Evolutionary conservation across 2,329 filamentous ascomycete species (phyloP).

Genomic region (Cylindrodendrum hubeiense): DNA sequence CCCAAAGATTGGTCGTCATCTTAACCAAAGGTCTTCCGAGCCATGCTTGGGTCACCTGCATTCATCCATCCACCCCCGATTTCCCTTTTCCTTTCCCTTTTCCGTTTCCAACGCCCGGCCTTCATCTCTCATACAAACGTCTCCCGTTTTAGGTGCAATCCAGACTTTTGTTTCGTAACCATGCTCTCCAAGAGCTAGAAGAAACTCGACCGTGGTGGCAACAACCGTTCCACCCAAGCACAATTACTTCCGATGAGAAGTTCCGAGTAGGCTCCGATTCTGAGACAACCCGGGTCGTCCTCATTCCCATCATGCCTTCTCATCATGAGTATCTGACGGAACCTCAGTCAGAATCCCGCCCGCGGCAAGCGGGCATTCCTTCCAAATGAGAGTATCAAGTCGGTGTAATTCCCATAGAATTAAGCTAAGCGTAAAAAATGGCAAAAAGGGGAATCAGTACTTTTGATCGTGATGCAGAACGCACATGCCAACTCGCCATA

Average conservation of each 20-base stretch:
- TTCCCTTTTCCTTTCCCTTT: slow-evolving; percentile 1
- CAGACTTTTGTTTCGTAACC: slow-evolving; percentile 1
- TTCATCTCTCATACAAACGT: slow-evolving; percentile 6
- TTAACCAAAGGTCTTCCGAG: neutral
- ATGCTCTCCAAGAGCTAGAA: slow-evolving; percentile 7
- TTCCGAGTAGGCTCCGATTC: neutral
- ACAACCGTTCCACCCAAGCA: neutral
- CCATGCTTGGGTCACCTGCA: neutral
- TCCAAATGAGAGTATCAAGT: slow-evolving; percentile 9
- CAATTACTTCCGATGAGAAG: neutral
- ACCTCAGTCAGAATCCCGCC: slow-evolving; percentile 2
- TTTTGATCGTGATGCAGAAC: slow-evolving; percentile 37
- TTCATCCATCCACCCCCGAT: neutral
- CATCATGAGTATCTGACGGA: slow-evolving; percentile 6
- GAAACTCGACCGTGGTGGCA: neutral
- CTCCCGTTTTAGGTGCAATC: neutral
- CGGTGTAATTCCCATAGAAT: slow-evolving; percentile 5
- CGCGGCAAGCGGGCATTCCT: neutral
- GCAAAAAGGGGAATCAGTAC: slow-evolving; percentile 22
- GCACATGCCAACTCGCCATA: slow-evolving; percentile 36
- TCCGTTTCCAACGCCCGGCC: slow-evolving; percentile 11
- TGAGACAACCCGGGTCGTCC: neutral
- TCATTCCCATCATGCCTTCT: too few species aligned
- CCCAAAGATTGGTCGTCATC: neutral
- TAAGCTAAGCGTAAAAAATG: slow-evolving; percentile 11